These are phyloP conservation scores for Staphylotrichum longicolle DNA, from an alignment of 495 filamentous ascomycete genomes.

Conservation along the genomic window DNA sequence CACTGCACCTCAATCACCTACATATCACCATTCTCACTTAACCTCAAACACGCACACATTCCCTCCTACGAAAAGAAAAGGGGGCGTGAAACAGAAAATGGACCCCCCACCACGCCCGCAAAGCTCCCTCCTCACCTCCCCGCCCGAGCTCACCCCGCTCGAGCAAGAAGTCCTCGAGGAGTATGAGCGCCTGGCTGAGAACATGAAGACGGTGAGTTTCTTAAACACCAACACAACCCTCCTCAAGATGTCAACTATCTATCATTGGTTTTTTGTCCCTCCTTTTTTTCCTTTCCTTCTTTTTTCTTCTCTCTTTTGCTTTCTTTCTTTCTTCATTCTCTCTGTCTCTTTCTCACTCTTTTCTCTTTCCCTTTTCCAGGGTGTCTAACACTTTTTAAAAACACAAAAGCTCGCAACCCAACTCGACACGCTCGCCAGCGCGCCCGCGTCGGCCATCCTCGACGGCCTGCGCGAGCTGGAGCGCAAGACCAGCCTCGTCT, in stretches of 20 bases:
- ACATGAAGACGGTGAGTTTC: constrained; percentile 79
- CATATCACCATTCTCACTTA: background rate
- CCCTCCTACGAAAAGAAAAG: background rate
- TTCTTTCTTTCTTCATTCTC: too few species aligned
- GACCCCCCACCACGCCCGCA: constrained; percentile 26
- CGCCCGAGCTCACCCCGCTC: constrained; percentile 65
- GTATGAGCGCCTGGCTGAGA: constrained; percentile 80
- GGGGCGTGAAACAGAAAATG: constrained; percentile 26
- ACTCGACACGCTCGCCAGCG: constrained; percentile 60
- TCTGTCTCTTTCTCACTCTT: too few species aligned
- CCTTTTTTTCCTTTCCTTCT: background rate
- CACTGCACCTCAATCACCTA: background rate
- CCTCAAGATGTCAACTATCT: too few species aligned
- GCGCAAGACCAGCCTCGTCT: constrained; percentile 89
- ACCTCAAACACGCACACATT: background rate
- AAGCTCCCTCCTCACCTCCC: constrained; percentile 33
- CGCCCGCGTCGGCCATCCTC: constrained; percentile 67
- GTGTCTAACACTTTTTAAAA: too few species aligned
- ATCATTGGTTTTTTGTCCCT: too few species aligned
- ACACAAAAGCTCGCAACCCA: constrained; percentile 54
- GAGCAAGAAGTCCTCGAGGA: constrained; percentile 95
- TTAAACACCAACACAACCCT: constrained; percentile 36
- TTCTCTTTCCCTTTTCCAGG: too few species aligned
- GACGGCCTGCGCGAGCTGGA: constrained; percentile 87
- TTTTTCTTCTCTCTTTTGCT: too few species aligned